phyloP scores from a whole-genome alignment of 495 filamentous ascomycete species.

The Tuber aestivum region DNA sequence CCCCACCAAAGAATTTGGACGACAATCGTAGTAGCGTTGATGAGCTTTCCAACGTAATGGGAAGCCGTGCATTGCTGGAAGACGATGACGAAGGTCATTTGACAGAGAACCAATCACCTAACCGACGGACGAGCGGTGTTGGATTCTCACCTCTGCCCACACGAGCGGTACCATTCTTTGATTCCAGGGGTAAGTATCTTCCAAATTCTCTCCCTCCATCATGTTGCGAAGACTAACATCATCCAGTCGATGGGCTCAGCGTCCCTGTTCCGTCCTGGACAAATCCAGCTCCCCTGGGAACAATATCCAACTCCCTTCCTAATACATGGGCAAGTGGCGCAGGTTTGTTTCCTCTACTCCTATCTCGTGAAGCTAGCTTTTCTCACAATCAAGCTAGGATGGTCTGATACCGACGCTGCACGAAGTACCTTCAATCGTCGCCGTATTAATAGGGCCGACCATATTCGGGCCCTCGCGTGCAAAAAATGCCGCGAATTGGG shows the following conservation, averaged over 20 bases:
- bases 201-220: not conserved
- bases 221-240: not conserved
- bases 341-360: conserved; percentile 28
- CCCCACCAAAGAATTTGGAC: conserved; percentile 50
- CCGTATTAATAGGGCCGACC: conserved; percentile 31
- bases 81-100: conserved; percentile 58
- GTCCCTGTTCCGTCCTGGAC: conserved; percentile 36
- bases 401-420: conserved; percentile 41
- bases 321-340: conserved; percentile 41
- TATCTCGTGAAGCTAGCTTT: not conserved
- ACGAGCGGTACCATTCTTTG: conserved; percentile 46
- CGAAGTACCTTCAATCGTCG: conserved; percentile 41
- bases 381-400: conserved; percentile 30
- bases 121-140: conserved; percentile 40
- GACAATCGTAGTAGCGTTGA: conserved; percentile 57
- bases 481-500: conserved; percentile 37
- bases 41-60: conserved; percentile 74
- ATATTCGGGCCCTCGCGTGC: conserved; percentile 34
- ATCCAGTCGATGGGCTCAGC: conserved; percentile 10
- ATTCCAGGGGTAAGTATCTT: conserved; percentile 47
- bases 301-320: conserved; percentile 37
- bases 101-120: conserved; percentile 41
- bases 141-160: conserved; percentile 36
- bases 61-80: conserved; percentile 87
- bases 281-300: conserved; percentile 37